phyloP scores from a whole-genome alignment of 2,329 filamentous ascomycete species.

The Trichophyton mentagrophytes region DNA sequence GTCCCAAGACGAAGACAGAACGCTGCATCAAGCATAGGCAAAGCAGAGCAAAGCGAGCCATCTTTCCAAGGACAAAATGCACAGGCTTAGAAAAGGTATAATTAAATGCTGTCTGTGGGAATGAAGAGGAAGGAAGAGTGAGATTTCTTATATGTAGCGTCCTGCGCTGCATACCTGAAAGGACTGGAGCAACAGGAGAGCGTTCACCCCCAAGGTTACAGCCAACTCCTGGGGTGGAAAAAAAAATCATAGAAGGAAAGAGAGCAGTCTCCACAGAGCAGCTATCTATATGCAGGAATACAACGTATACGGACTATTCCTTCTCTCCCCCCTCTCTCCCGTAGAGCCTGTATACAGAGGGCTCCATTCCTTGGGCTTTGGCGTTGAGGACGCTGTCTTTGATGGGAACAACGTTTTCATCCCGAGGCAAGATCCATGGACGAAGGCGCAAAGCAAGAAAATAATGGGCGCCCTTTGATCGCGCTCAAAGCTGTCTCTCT shows the following conservation, averaged over 20 bases:
- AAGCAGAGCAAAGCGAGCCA: background rate
- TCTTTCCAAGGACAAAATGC: background rate
- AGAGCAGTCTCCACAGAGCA: background rate
- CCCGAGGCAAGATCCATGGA: background rate
- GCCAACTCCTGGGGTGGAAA: background rate
- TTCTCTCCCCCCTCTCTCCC: too few relatives aligned
- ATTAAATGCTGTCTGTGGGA: background rate
- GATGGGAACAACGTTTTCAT: background rate
- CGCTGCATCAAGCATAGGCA: background rate
- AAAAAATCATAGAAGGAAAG: background rate
- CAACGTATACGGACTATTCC: background rate
- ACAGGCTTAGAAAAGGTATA: background rate
- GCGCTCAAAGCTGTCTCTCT: background rate
- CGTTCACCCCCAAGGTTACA: background rate
- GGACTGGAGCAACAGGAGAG: background rate
- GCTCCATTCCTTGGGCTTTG: background rate
- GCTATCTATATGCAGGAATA: background rate
- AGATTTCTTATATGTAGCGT: background rate
- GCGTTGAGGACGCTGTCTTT: background rate
- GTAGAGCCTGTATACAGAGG: background rate
- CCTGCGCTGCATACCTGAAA: background rate
- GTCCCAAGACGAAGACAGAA: constrained; percentile 5
- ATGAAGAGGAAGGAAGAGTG: background rate
- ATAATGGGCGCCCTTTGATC: background rate
- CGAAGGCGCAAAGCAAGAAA: background rate